A percentile compares a stretch with the other conserved stretches of the same genome.
Conservation (phyloP, 164 flowering plant species). For the Kalanchoe fedtschenkoi region DNA sequence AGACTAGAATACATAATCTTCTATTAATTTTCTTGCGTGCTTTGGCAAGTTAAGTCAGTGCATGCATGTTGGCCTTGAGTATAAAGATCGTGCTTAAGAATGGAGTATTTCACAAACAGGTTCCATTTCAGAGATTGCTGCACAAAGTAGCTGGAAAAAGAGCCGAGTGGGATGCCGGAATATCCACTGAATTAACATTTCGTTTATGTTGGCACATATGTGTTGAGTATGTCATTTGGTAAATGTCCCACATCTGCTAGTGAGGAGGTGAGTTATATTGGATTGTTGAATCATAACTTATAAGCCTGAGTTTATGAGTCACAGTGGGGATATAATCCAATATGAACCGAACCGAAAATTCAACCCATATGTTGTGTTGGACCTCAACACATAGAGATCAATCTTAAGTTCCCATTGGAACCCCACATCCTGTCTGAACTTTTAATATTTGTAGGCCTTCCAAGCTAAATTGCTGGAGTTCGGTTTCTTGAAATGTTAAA, state of each 20-base stretch:
- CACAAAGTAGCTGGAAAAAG: conserved; percentile 67
- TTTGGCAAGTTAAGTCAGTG: background rate
- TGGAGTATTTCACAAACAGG: conserved; percentile 25
- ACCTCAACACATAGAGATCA: conserved; percentile 39
- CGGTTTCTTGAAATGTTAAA: conserved; percentile 52
- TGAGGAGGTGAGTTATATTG: too few species aligned
- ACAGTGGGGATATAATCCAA: too few species aligned
- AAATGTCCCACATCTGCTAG: too few species aligned
- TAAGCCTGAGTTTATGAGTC: too few species aligned
- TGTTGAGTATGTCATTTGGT: too few species aligned
- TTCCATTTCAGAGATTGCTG: conserved; percentile 68
- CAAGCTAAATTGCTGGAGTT: conserved; percentile 36
- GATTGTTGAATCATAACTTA: too few species aligned
- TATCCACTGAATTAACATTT: conserved; percentile 89
- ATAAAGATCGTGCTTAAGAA: background rate
- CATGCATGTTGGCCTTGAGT: background rate
- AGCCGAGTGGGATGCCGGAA: conserved; percentile 95
- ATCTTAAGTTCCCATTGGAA: too few species aligned
- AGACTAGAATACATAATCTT: too few species aligned
- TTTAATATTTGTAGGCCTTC: conserved; percentile 37
- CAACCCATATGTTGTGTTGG: too few species aligned
- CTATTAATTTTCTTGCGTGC: background rate
- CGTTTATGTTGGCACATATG: conserved; percentile 75
- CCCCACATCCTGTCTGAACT: too few species aligned
- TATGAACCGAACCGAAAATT: too few species aligned